Base-by-base conservation (phyloP, 2,329 filamentous ascomycete genomes). In the Claviceps sp. region DNA sequence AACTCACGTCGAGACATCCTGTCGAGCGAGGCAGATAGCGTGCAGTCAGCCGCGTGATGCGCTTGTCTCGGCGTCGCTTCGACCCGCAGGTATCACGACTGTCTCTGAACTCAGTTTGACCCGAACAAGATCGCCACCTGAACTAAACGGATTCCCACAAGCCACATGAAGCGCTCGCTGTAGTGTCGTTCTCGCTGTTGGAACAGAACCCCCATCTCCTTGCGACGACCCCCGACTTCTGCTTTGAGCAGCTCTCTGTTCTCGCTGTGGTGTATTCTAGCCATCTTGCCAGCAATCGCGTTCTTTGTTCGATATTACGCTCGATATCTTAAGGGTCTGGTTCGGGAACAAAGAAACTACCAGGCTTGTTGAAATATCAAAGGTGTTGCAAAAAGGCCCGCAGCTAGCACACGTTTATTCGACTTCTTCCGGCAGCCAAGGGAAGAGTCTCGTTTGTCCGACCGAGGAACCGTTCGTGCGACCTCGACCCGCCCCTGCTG, bases 141-240 rank as follows among this genome's bases (percentile, higher is more conserved):
- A 29, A 50, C 51, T 38, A 45, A 53, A 48, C 51, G 44, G 48
- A 48, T 45, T 48, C 50, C 39, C 44, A 47, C 20, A 45, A 47
- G 51, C 29, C 23, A 23, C 42, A 44, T 26, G 42, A 44, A 44
- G 20, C 8, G 26, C 48, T 45, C 36, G 8, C 45, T n/a, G 29
- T 37, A 48, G 52, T 45, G 39, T 38, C 39, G 34, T 51, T 40
- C 34, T 53, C 49, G 52, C 52, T 46, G 52, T 39, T 42, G 42
- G 29, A 40, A 17, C 49, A 22, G n/a, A 23, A 34, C 8, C 9
- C 8, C 5, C n/a, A 11, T 42, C 16, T 44, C 13, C 16, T 23
- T 47, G 47, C 44, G 38, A 34, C 48, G 11, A 26, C 16, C 29
- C 4, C 20, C 17, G 36, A n/a, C 44, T 16, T n/a, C 9, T 50